Conservation (phyloP, 148 eudicot genomes). For the Rhododendron ovatum region DNA sequence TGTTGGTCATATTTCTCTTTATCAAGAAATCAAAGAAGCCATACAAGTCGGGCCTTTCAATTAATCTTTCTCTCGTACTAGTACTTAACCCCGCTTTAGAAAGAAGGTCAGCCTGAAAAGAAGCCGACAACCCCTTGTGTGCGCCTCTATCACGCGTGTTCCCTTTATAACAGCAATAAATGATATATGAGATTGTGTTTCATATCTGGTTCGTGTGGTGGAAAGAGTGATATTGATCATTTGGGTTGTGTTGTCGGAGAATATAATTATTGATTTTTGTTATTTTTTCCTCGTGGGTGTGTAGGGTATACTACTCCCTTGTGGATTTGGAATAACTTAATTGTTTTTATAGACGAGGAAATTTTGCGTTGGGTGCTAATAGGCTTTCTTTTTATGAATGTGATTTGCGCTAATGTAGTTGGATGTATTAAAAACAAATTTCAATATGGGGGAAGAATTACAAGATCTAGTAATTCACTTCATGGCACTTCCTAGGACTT, state of each 20-base stretch:
- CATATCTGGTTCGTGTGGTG: not conserved
- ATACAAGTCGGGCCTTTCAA: too few species aligned
- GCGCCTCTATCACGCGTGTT: too few species aligned
- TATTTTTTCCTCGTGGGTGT: not conserved
- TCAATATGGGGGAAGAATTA: not conserved
- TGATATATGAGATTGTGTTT: not conserved
- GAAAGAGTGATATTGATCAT: not conserved
- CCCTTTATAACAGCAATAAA: too few species aligned
- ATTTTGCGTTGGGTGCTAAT: not conserved
- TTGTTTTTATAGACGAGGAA: not conserved
- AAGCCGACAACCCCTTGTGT: too few species aligned
- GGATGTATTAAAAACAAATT: not conserved
- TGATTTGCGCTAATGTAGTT: not conserved
- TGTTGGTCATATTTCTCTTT: too few species aligned
- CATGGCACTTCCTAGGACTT: not conserved
- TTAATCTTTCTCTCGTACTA: too few species aligned
- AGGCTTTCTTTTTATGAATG: not conserved
- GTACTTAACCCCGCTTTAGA: too few species aligned
- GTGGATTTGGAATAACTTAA: not conserved
- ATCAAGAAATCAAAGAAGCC: too few species aligned
- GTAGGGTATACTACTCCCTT: not conserved
- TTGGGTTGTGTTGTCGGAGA: not conserved
- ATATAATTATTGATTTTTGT: not conserved
- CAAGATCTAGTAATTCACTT: not conserved
- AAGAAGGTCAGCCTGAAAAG: too few species aligned